Percentiles rank a stretch among this genome's conserved stretches.
These are phyloP conservation scores for Solanum appendiculatum DNA, from an alignment of 257 asterid species.

Conservation along the genomic window DNA sequence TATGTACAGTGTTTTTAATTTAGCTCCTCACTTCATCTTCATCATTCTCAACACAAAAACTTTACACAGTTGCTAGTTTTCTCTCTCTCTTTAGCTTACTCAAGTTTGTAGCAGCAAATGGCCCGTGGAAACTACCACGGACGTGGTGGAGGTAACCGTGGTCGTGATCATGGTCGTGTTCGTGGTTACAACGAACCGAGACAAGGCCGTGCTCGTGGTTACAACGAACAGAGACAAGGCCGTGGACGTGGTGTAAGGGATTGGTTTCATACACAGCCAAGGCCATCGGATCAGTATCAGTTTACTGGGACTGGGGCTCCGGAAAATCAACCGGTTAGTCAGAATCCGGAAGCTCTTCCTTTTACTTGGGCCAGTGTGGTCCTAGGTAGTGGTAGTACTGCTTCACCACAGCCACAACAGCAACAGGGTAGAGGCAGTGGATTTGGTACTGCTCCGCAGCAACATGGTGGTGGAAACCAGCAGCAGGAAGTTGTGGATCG, in stretches of 20 bases:
- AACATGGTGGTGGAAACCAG: not conserved
- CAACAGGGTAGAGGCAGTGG: not conserved
- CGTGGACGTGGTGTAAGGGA: not conserved
- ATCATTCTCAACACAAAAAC: not conserved
- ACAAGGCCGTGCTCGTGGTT: not conserved
- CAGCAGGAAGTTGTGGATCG: slow-evolving; percentile 3
- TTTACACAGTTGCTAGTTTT: not conserved
- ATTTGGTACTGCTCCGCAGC: not conserved
- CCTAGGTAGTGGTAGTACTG: not conserved
- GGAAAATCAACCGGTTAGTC: not conserved
- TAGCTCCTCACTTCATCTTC: not conserved
- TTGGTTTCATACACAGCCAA: not conserved
- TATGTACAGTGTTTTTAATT: not conserved
- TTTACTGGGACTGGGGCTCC: not conserved
- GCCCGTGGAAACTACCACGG: not conserved
- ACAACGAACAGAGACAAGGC: not conserved
- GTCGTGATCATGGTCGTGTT: slow-evolving; percentile 8
- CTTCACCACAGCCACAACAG: not conserved
- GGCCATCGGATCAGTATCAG: not conserved
- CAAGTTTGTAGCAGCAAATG: not conserved
- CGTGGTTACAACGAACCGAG: not conserved
- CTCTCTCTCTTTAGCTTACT: not conserved
- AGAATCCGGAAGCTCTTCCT: not conserved
- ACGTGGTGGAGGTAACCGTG: slow-evolving; percentile 4
- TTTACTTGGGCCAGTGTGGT: not conserved